Conservation (phyloP, 129 eudicot species). For the Heracleum sosnowskyi region DNA sequence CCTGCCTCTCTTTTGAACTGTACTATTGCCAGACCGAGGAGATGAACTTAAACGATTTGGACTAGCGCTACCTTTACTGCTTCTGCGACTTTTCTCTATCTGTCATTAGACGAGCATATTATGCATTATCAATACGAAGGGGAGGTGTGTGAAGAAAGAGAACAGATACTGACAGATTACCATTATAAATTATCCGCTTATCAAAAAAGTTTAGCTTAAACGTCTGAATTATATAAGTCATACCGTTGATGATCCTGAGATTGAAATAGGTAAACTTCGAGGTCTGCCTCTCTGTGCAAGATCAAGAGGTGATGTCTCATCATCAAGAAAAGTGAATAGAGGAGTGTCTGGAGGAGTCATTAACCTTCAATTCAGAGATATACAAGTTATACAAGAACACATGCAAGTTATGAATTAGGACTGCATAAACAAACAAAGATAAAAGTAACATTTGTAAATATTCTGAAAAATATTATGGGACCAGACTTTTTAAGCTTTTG, state of each 20-base stretch:
- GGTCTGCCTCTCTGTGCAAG: conserved; percentile 76
- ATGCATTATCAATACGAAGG: not conserved
- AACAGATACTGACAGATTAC: not conserved
- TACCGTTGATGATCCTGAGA: conserved; percentile 89
- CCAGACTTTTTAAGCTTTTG: not conserved
- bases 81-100: conserved; percentile 77
- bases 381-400: not conserved
- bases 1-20: conserved; percentile 42
- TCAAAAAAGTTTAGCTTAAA: not conserved
- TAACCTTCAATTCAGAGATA: conserved; percentile 40
- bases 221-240: not conserved
- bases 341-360: conserved; percentile 98
- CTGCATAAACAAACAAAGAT: too few relatives aligned
- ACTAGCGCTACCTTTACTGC: conserved; percentile 77
- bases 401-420: not conserved
- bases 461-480: too few relatives aligned
- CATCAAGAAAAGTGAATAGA: conserved; percentile 77
- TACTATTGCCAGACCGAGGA: conserved; percentile 48
- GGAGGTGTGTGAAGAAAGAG: not conserved
- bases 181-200: not conserved
- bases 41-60: conserved; percentile 83
- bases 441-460: not conserved
- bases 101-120: conserved; percentile 20
- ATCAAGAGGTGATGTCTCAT: conserved; percentile 49
- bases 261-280: conserved; percentile 67